A percentile compares a stretch with the other conserved stretches of the same genome.
phyloP scores from a whole-genome alignment of 1,284 basidiomycete species.

The Tilletia horrida region DNA sequence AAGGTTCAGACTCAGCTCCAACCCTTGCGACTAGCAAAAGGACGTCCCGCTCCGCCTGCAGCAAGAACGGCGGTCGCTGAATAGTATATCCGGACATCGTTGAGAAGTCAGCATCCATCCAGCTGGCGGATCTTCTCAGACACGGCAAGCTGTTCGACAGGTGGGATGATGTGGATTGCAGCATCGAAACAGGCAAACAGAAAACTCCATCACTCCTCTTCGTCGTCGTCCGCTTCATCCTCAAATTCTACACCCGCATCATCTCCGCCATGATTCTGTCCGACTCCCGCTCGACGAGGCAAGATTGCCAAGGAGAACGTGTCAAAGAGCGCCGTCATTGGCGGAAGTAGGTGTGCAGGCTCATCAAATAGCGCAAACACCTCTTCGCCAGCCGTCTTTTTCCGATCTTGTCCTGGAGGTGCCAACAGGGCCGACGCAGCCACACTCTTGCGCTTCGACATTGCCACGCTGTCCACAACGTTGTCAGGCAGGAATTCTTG shows the following conservation, averaged over 20 bases:
- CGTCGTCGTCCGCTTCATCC: neutral
- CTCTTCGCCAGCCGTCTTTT: conserved; percentile 6
- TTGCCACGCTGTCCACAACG: neutral
- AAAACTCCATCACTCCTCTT: neutral
- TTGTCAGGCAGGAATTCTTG: conserved; percentile 58
- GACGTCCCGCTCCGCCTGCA: too few species aligned
- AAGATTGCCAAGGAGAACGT: conserved; percentile 69
- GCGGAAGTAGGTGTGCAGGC: conserved; percentile 75
- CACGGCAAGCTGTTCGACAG: too few species aligned
- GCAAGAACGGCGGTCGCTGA: too few species aligned
- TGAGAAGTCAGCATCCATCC: too few species aligned
- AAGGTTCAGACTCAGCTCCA: too few species aligned
- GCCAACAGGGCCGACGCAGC: neutral
- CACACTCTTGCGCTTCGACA: neutral
- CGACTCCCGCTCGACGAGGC: conserved; percentile 34
- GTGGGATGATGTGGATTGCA: too few species aligned
- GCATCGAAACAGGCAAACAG: too few species aligned
- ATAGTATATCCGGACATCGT: too few species aligned
- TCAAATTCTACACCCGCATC: neutral
- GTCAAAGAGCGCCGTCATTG: conserved; percentile 71
- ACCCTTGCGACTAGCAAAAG: too few species aligned
- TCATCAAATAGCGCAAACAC: conserved; percentile 65
- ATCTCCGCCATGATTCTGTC: neutral
- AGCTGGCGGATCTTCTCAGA: too few species aligned
- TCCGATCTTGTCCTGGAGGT: neutral